Conservation (phyloP, 768 basidiomycete genomes). For the Lactarius indigo region DNA sequence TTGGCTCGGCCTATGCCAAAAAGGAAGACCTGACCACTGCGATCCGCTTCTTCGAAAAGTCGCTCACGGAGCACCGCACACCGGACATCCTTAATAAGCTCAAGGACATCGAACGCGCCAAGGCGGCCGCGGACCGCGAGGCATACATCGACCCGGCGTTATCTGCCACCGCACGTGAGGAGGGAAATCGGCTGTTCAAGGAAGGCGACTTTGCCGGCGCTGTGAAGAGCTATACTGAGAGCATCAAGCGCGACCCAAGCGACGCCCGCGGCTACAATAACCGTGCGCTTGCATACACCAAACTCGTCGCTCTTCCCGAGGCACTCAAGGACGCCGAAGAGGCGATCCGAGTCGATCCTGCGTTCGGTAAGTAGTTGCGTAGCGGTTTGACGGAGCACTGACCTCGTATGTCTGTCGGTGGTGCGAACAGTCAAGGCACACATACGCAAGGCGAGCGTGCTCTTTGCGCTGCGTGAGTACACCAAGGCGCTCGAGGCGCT, state of each 20-base stretch:
- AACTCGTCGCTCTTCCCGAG: conserved; percentile 89
- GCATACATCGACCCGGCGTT: conserved; percentile 87
- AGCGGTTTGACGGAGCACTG: background rate
- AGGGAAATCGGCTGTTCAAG: conserved; percentile 92
- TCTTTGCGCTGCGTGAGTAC: conserved; percentile 89
- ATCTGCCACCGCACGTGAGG: conserved; percentile 81
- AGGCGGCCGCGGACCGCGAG: conserved; percentile 71
- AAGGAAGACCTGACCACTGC: conserved; percentile 73
- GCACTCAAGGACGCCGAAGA: conserved; percentile 94
- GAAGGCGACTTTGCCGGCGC: conserved; percentile 86
- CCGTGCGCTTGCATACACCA: conserved; percentile 96
- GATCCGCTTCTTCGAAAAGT: conserved; percentile 91
- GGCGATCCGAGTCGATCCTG: conserved; percentile 87
- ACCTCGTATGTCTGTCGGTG: background rate
- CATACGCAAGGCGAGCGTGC: conserved; percentile 85
- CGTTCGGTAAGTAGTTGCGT: conserved; percentile 55
- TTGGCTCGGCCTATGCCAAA: conserved; percentile 80
- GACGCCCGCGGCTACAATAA: conserved; percentile 97
- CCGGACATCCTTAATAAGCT: conserved; percentile 90
- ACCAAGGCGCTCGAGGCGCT: conserved; percentile 80
- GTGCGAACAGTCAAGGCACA: conserved; percentile 76
- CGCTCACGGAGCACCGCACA: conserved; percentile 93
- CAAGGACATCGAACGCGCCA: conserved; percentile 73
- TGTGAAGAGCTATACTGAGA: conserved; percentile 90
- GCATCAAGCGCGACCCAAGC: conserved; percentile 90